Conservation (phyloP, 2,329 filamentous ascomycete species). For the Diaporthe sp. region DNA sequence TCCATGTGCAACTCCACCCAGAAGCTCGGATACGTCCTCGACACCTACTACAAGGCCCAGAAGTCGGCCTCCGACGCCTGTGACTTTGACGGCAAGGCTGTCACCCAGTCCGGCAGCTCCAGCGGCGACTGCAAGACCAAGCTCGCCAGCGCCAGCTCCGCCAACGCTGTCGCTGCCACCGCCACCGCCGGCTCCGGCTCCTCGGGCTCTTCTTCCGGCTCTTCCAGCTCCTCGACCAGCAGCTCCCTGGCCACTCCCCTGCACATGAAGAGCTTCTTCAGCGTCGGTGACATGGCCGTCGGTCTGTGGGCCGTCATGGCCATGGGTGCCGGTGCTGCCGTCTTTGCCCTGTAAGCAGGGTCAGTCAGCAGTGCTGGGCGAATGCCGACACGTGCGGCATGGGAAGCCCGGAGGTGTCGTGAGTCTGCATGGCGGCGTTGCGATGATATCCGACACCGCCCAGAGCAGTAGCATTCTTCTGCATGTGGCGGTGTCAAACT, state of each 20-base stretch:
- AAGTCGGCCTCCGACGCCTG: constrained; percentile 72
- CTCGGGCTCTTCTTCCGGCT: constrained; percentile 47
- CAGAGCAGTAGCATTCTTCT: constrained; percentile 3
- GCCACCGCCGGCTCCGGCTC: constrained; percentile 56
- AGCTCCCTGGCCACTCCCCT: constrained; percentile 56
- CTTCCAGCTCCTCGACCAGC: constrained; percentile 46
- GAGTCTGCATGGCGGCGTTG: constrained; percentile 37
- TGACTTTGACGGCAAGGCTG: constrained; percentile 78
- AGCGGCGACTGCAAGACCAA: constrained; percentile 68
- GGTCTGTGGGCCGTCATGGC: constrained; percentile 68
- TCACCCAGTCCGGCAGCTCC: constrained; percentile 55
- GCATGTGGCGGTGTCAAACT: constrained; percentile 38
- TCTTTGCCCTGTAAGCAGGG: constrained; percentile 65
- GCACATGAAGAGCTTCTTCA: constrained; percentile 56
- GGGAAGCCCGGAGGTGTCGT: background rate
- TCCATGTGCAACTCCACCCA: constrained; percentile 80
- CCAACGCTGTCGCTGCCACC: constrained; percentile 62
- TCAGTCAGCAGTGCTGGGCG: background rate
- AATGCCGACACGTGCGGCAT: background rate
- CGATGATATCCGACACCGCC: constrained; percentile 42
- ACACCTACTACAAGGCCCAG: constrained; percentile 78
- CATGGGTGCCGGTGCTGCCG: constrained; percentile 64
- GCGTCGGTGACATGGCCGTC: constrained; percentile 62
- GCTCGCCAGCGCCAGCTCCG: constrained; percentile 74
- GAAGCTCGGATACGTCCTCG: constrained; percentile 81